Percentiles rank a stretch among this genome's conserved stretches.
Conservation (phyloP, 163 green algal genomes). For the Prototheca cutis region DNA sequence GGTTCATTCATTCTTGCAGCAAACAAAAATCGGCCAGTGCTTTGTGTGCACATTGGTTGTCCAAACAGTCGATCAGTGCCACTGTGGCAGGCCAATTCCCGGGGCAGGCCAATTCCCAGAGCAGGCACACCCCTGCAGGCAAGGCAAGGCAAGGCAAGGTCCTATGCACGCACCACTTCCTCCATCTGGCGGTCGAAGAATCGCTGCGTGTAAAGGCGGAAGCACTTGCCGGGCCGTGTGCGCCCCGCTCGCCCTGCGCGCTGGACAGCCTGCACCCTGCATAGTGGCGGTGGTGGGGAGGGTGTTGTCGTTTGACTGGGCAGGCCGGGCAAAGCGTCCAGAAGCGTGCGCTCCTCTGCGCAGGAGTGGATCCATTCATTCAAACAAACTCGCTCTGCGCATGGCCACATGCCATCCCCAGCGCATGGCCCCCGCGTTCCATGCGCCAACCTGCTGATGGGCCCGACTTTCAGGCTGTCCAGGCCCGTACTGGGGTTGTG, state of each 20-base stretch:
- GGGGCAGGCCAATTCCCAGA: background rate
- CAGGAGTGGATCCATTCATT: no score
- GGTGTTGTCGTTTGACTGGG: background rate
- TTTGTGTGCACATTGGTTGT: no score
- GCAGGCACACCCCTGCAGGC: background rate
- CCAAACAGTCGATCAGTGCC: no score
- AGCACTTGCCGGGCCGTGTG: slow-evolving; percentile 82
- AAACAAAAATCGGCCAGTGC: no score
- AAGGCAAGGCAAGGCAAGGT: no score
- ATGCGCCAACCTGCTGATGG: slow-evolving; percentile 65
- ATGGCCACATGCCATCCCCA: background rate
- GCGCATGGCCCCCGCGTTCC: no score
- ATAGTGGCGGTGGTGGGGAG: background rate
- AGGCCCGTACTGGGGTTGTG: slow-evolving; percentile 78
- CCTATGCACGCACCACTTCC: slow-evolving; percentile 18
- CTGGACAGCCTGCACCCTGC: slow-evolving; percentile 65
- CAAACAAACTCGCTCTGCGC: slow-evolving; percentile 14
- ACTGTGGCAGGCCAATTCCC: no score
- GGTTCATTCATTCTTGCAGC: no score
- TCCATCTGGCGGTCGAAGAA: slow-evolving; percentile 46
- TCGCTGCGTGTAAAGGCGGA: slow-evolving; percentile 76
- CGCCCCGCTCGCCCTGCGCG: slow-evolving; percentile 76
- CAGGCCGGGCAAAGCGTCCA: no score
- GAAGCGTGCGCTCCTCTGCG: no score
- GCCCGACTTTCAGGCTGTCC: slow-evolving; percentile 72